These are phyloP conservation scores for Penicillium taxi DNA, from an alignment of 495 filamentous ascomycete species.

Conservation along the genomic window DNA sequence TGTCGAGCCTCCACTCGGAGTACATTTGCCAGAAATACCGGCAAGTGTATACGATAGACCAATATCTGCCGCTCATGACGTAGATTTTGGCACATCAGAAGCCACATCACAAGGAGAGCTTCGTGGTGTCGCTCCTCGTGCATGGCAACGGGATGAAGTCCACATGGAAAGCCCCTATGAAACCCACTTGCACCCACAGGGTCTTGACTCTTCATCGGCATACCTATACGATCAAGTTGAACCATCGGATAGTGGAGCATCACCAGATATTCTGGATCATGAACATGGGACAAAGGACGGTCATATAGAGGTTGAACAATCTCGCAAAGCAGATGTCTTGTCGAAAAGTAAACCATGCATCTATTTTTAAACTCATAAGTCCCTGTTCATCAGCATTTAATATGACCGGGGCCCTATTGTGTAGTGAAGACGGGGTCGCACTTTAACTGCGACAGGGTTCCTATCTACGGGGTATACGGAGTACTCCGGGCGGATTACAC, in stretches of 20 bases:
- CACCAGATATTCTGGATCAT: neutral
- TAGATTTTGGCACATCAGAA: neutral
- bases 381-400: neutral
- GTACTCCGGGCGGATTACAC: too few relatives aligned
- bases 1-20: constrained; percentile 3
- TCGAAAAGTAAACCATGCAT: constrained; percentile 14
- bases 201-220: constrained; percentile 5
- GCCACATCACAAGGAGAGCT: constrained; percentile 3
- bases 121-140: constrained; percentile 1
- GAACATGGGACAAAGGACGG: too few relatives aligned
- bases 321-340: constrained; percentile 13
- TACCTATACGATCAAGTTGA: constrained; percentile 5
- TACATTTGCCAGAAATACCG: neutral
- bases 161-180: constrained; percentile 8
- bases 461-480: too few relatives aligned
- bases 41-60: constrained; percentile 3
- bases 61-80: neutral
- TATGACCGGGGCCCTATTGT: neutral
- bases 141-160: constrained; percentile 9
- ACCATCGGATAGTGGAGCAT: neutral
- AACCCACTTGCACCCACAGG: constrained; percentile 3
- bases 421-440: constrained; percentile 1
- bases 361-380: constrained; percentile 15
- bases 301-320: neutral
- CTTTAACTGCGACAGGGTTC: constrained; percentile 14